Evolutionary conservation across 768 basidiomycete species (phyloP).

Genomic region (Termitomyces sp.): DNA sequence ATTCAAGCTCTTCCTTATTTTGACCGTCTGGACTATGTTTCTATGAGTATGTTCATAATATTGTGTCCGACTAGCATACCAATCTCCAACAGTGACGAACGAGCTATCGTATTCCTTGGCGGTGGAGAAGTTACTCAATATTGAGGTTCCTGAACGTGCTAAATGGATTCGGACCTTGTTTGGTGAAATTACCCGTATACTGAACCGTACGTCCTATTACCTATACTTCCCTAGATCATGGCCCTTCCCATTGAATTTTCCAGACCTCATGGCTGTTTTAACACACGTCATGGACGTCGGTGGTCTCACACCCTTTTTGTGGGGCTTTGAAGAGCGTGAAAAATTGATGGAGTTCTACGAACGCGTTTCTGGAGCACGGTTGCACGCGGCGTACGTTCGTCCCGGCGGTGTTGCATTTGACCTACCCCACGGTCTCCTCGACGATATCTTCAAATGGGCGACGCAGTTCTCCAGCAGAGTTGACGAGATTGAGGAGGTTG

Average conservation of each 20-base stretch:
- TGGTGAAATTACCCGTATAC: constrained; percentile 92
- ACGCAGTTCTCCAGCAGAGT: constrained; percentile 89
- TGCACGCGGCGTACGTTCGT: constrained; percentile 96
- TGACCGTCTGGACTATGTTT: constrained; percentile 98
- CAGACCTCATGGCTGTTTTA: constrained; percentile 94
- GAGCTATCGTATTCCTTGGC: constrained; percentile 96
- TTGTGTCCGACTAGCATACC: constrained; percentile 4
- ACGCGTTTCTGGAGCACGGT: constrained; percentile 94
- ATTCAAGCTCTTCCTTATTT: constrained; percentile 98
- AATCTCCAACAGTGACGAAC: constrained; percentile 77
- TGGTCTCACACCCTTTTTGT: constrained; percentile 96
- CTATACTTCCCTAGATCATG: constrained; percentile 2
- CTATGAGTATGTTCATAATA: constrained; percentile 74
- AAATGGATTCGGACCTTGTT: constrained; percentile 98
- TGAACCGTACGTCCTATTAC: constrained; percentile 65
- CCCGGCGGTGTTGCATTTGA: constrained; percentile 98
- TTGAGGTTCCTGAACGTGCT: constrained; percentile 93
- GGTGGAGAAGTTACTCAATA: constrained; percentile 96
- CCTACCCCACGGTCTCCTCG: constrained; percentile 94
- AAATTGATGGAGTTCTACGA: constrained; percentile 99
- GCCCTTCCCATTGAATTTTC: not conserved
- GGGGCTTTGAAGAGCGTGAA: constrained; percentile 99
- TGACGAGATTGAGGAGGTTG: constrained; percentile 97
- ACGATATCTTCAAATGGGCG: constrained; percentile 97
- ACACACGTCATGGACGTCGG: constrained; percentile 98